Evolutionary conservation across 345 rosid genomes (phyloP).

Genomic region (Acer campestre): DNA sequence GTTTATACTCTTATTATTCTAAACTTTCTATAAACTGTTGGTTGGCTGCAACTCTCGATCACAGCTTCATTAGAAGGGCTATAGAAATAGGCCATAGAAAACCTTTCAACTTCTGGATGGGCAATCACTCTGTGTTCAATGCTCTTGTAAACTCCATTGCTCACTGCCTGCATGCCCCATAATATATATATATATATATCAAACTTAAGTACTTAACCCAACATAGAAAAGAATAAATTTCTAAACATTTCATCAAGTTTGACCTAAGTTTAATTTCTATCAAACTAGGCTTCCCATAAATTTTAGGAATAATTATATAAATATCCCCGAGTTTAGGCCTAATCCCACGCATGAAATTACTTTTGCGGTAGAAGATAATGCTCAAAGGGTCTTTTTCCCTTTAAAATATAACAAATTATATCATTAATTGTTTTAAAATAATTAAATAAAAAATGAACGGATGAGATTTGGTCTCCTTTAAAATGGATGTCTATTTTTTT

Average conservation of each 20-base stretch:
- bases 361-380: too few relatives aligned
- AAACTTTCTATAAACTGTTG: slow-evolving; percentile 55
- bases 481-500: too few relatives aligned
- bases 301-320: too few relatives aligned
- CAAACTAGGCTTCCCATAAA: too few relatives aligned
- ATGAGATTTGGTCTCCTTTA: too few relatives aligned
- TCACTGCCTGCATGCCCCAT: slow-evolving; percentile 62
- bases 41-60: slow-evolving; percentile 44
- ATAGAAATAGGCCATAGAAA: slow-evolving; percentile 64
- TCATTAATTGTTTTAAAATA: too few relatives aligned
- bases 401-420: too few relatives aligned
- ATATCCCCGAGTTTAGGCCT: too few relatives aligned
- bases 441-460: too few relatives aligned
- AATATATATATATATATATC: background rate
- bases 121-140: slow-evolving; percentile 63
- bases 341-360: too few relatives aligned
- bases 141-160: slow-evolving; percentile 75
- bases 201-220: background rate
- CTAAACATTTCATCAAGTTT: background rate
- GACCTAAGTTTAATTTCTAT: background rate
- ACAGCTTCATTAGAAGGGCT: slow-evolving; percentile 54
- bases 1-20: slow-evolving; percentile 59
- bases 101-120: slow-evolving; percentile 48
- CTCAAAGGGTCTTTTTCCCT: too few relatives aligned
- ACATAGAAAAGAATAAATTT: background rate